Evolutionary conservation across 805 yeast genomes (phyloP), one percentile per base, ranked within the genome.

Genomic region (Debaryomyces maramus): DNA sequence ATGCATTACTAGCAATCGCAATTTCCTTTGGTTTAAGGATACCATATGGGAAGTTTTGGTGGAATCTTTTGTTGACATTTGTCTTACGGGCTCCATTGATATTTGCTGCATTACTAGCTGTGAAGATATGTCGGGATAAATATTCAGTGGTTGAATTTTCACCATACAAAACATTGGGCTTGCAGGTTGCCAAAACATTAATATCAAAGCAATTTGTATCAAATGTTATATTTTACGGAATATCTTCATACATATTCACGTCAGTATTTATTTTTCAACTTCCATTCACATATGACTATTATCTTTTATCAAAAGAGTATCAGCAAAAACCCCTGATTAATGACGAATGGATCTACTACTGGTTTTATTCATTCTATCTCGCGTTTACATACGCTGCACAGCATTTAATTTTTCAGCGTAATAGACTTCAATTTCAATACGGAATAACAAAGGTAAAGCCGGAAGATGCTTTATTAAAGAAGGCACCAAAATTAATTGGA

Each of bases 361-460:
- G 79, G 75, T 77, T 67, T 50, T 69, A 64, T 32, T 62, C 75
- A 18, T 8, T 62, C 1, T 55, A 67, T 18, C 51, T 72, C 6
- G 75, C 80, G 0, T 22, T 68, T 0, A 24, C 69, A 6, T 85
- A 83, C 55, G 51, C 81, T 6, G 36, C 67, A 1, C 80, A 76
- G 44, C 83, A 76, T 52, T 48, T 76, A 10, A 48, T 75, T 0
- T 70, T 77, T 41, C 84, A 81, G 53, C 65, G 78, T 45, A 81
- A 80, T 56, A 70, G 77, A 42, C 61, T 85, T 29, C 55, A 60
- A 1, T 75, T 83, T 56, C 52, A 60, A 33, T 67, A 66, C 41
- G 76, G 77, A 6, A 60, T 65, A 9, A 60, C 59, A 33, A 61
- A 72, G 40, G 47, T 55, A 3, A 67, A 63, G 10, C 82, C 81